A percentile compares a stretch with the other conserved stretches of the same genome.
These are phyloP conservation scores for Lichtheimia hyalospora DNA, from an alignment of 371 early-diverging fungal species.

Conservation along the genomic window DNA sequence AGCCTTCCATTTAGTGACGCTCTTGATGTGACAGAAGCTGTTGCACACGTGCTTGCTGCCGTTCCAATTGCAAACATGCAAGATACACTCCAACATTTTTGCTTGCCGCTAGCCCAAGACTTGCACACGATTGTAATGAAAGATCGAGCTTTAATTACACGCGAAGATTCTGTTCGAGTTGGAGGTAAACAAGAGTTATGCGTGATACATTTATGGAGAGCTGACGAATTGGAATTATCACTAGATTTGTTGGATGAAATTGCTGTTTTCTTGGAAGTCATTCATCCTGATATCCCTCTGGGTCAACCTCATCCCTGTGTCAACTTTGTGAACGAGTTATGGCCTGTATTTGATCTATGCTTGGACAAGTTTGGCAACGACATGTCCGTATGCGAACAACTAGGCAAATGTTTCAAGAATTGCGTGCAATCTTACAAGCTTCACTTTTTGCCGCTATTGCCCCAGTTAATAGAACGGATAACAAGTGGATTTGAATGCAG, in stretches of 20 bases:
- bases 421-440: conserved; percentile 61
- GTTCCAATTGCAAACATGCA: conserved; percentile 65
- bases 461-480: conserved; percentile 55
- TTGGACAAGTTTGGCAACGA: conserved; percentile 56
- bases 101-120: conserved; percentile 79
- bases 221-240: not conserved
- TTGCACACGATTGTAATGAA: conserved; percentile 46
- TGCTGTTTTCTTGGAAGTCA: conserved; percentile 52
- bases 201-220: not conserved
- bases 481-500: conserved; percentile 65
- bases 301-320: conserved; percentile 70
- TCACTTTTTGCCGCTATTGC: conserved; percentile 58
- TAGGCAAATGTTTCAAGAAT: conserved; percentile 67
- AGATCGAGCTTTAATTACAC: conserved; percentile 24
- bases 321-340: conserved; percentile 71
- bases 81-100: conserved; percentile 77
- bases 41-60: conserved; percentile 83
- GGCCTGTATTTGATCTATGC: conserved; percentile 72
- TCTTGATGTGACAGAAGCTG: conserved; percentile 83
- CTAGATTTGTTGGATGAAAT: conserved; percentile 53
- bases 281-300: conserved; percentile 51
- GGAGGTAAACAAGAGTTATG: conserved; percentile 34
- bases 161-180: conserved; percentile 37
- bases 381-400: conserved; percentile 57
- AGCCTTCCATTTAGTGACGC: conserved; percentile 72